Conservation (phyloP, 2,329 filamentous ascomycete genomes). For the Ciborinia camelliae region DNA sequence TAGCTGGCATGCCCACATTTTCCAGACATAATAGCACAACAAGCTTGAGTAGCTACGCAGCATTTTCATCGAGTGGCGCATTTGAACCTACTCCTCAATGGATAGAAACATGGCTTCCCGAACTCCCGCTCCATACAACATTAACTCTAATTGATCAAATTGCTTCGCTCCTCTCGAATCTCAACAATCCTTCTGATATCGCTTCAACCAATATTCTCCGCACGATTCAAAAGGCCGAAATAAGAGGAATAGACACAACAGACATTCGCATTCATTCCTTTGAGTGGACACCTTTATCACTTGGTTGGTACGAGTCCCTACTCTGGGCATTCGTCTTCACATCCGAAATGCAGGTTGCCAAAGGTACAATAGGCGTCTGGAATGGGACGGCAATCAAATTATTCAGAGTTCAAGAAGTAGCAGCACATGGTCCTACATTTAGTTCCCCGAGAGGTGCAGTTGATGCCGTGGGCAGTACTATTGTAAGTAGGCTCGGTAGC, state of each 20-base stretch:
- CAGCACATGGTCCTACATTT: conserved; percentile 73
- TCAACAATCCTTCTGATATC: conserved; percentile 46
- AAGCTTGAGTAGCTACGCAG: conserved; percentile 67
- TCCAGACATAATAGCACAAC: conserved; percentile 87
- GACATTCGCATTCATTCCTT: conserved; percentile 81
- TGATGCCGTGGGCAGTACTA: conserved; percentile 86
- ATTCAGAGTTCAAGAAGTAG: conserved; percentile 85
- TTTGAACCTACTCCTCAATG: conserved; percentile 81
- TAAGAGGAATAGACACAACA: conserved; percentile 71
- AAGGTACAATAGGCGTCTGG: conserved; percentile 89
- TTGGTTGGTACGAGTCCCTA: conserved; percentile 94
- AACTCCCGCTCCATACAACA: conserved; percentile 83
- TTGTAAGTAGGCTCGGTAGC: conserved; percentile 83
- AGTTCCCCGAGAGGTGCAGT: conserved; percentile 85
- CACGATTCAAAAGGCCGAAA: conserved; percentile 56
- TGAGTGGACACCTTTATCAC: conserved; percentile 84
- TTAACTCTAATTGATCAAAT: conserved; percentile 71
- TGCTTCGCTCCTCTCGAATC: conserved; percentile 51
- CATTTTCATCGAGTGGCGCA: conserved; percentile 52
- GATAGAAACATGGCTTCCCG: conserved; percentile 93
- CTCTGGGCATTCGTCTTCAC: conserved; percentile 93
- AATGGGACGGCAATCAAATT: conserved; percentile 84
- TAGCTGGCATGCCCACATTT: conserved; percentile 71
- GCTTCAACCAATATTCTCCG: conserved; percentile 47
- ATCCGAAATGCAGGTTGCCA: conserved; percentile 81